Percentiles rank a stretch among this genome's conserved stretches.
Conservation (phyloP, 306 rosid genomes). For the Biancaea sappan region DNA sequence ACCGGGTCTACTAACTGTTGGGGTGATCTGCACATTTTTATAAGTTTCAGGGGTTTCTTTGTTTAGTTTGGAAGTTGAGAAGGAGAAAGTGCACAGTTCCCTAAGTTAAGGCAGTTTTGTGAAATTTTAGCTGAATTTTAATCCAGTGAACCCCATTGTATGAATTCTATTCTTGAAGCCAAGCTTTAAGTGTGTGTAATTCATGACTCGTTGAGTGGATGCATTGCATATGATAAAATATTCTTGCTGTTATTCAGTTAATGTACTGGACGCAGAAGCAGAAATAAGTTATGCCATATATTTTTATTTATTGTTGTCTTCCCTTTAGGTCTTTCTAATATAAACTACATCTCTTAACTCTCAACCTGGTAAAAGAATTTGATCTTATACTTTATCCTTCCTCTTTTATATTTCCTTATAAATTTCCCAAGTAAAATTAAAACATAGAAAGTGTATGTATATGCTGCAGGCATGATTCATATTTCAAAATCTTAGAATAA, state of each 20-base stretch:
- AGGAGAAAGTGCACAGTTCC: too few relatives aligned
- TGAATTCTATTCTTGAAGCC: conserved; percentile 12
- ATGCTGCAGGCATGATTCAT: background rate
- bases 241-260: background rate
- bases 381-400: conserved; percentile 21
- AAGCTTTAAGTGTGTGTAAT: conserved; percentile 1
- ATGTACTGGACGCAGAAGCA: background rate
- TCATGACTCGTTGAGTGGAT: background rate
- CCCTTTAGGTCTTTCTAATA: background rate
- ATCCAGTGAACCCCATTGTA: background rate
- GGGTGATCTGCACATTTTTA: too few relatives aligned
- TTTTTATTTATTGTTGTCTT: conserved; percentile 9
- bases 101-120: too few relatives aligned
- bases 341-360: background rate
- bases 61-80: too few relatives aligned
- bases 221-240: background rate
- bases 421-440: conserved; percentile 13
- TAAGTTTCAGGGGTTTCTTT: too few relatives aligned
- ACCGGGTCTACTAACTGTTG: too few relatives aligned
- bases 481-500: background rate
- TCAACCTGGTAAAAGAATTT: conserved; percentile 17
- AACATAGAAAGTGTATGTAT: conserved; percentile 1
- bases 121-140: conserved; percentile 15
- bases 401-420: conserved; percentile 20
- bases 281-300: background rate